Evolutionary conservation across 108 stramenopile species (phyloP), one percentile per base, ranked within the genome.

Genomic region (Cyclostephanos invisitatus): DNA sequence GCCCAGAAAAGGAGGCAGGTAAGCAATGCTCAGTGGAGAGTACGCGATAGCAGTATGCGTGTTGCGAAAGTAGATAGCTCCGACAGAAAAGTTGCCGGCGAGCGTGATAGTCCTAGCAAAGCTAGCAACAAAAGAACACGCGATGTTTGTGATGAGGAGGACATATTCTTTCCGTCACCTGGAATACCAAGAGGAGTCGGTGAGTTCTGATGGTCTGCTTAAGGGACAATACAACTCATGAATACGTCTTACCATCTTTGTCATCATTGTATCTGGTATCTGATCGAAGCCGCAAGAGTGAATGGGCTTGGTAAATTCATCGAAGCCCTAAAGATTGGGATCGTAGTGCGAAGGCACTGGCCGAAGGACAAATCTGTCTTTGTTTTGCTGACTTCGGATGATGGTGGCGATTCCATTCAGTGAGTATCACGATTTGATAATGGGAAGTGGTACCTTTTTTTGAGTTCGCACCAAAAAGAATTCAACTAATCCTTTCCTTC

Each of bases 401-500:
- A 96, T 68, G 91, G 89, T 21, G 94, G 94, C 21, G 92, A 93
- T 62, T 92, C 90, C 11, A 91, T 96, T 69, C 72, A 83, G 59
- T 75, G 48, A 58, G 68, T 53, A 12, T 22, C 67, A 63, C 36
- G 17, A 28, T 17, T 14, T 36, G 22, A 37, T 20, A 7, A 40
- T 22, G 36, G 37, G 44, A 37, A 2, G 27, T n/a, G 7, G 29
- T 22, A 27, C 37, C 21, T 42, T 29, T n/a, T 21, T 64, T 21
- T 3, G 0, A 51, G 3, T 53, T 47, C 37, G 35, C 18, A 61
- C 36, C 5, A 17, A 61, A 54, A 20, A 22, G 25, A 54, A 25
- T 25, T 27, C 25, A 54, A 25, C 53, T 50, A 15, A 17, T 51
- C 58, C 0, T 17, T 57, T 27, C 27, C 20, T 68, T 15, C 20